Base-by-base conservation (phyloP, 129 eudicot species). In the Oenanthe sinensis region DNA sequence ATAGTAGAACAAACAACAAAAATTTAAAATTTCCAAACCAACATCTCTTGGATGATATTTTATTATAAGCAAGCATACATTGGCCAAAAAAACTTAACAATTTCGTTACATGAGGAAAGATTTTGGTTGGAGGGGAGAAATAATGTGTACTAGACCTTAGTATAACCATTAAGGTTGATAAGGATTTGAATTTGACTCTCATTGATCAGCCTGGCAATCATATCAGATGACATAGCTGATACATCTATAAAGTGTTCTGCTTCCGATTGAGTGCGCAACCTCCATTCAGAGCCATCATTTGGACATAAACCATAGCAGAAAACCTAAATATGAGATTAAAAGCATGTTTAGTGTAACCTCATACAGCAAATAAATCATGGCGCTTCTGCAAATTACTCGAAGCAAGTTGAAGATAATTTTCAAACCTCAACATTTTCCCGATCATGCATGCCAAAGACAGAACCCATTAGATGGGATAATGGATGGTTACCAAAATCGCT, bases 401-500 rank as follows among this genome's bases (percentile, higher is more conserved):
- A 42, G 7, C 37, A 24, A 55, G 11, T 42, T 36, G 2, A 5
- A 8, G 1, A 15, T 39, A 42, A 65, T 30, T 58, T 62, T 26
- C 84, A 76, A 63, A 95, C 97, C 96, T 95, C 98, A 54, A 95
- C 85, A 68, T 91, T 86, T 73, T 88, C 89, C 76, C 84, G 80
- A 74, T 95, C 85, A 69, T 95, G 98, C 97, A 95, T 91, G 81
- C 98, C 98, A 79, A 90, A 95, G n/a, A 95, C 97, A 15, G 98
- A 95, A 73, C 97, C 97, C 98, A 95, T 95, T 76, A 95, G 86
- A 84, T 95, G 98, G 30, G 98, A 95, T 45, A 95, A 80, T 44
- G 98, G 98, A 82, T 95, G 98, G 79, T 95, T 92, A 77, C 98
- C 97, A 81, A 95, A 95, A 85, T 95, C 98, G 81, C 98, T 91